These are phyloP conservation scores for Ricinus communis DNA, from an alignment of 345 rosid genomes.

Conservation along the genomic window DNA sequence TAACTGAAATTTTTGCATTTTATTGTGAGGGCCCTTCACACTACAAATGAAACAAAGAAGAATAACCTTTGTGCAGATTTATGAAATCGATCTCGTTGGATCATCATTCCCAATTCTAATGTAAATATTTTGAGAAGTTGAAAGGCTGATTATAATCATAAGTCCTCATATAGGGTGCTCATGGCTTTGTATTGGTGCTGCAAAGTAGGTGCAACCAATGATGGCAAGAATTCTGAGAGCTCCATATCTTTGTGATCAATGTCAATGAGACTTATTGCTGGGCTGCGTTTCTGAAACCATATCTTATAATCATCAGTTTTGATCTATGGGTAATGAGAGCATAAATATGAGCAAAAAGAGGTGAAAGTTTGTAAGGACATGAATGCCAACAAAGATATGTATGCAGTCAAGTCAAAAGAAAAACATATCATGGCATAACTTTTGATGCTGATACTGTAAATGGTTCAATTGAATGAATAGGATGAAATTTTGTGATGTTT, in stretches of 20 bases:
- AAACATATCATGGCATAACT: not conserved
- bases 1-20: not conserved
- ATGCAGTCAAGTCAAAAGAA: conserved; percentile 5
- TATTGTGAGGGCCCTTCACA: not conserved
- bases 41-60: not conserved
- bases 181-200: not conserved
- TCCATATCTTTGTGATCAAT: not conserved
- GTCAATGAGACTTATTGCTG: not conserved
- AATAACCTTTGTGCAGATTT: not conserved
- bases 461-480: not conserved
- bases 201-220: not conserved
- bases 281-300: not conserved
- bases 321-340: not conserved
- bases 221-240: not conserved
- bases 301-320: not conserved
- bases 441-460: conserved; percentile 9
- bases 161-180: not conserved
- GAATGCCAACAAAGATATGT: not conserved
- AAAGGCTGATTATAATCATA: conserved; percentile 6
- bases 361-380: not conserved
- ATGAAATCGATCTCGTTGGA: not conserved
- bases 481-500: not conserved
- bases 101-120: not conserved
- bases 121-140: not conserved
- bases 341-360: not conserved